Evolutionary conservation across 176 grass and related monocot species (phyloP).

Genomic region (Zea luxurians): DNA sequence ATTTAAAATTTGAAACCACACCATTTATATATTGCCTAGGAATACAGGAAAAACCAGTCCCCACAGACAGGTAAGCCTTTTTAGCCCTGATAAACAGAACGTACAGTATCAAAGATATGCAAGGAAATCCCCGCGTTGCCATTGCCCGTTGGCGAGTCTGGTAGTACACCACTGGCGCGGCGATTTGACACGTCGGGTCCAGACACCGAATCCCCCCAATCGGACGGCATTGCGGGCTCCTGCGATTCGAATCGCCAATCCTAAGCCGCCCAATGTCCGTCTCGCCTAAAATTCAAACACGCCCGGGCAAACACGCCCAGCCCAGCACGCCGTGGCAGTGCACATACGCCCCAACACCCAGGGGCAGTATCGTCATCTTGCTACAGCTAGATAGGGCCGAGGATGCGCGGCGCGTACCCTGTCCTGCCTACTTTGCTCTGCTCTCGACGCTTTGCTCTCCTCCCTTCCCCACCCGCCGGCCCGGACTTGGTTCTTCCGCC

Average conservation of each 20-base stretch:
- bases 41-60: too few species aligned
- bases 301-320: slow-evolving; percentile 6
- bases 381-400: not conserved
- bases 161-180: not conserved
- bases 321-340: not conserved
- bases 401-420: not conserved
- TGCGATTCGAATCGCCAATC: not conserved
- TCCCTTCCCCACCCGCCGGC: not conserved
- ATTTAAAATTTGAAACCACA: too few species aligned
- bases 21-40: too few species aligned
- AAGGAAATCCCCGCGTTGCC: too few species aligned
- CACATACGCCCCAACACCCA: fast-evolving
- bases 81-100: too few species aligned
- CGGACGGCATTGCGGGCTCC: slow-evolving; percentile 12
- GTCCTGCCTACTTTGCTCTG: not conserved
- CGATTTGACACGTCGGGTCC: slow-evolving; percentile 1
- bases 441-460: not conserved
- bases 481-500: not conserved
- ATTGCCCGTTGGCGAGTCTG: not conserved
- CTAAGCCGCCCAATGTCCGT: slow-evolving; percentile 21
- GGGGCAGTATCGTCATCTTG: not conserved
- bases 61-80: too few species aligned
- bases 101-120: too few species aligned
- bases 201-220: not conserved
- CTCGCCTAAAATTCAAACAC: slow-evolving; percentile 50